Conservation (phyloP, 1,284 basidiomycete species). For the Rhodotorula sp. region DNA sequence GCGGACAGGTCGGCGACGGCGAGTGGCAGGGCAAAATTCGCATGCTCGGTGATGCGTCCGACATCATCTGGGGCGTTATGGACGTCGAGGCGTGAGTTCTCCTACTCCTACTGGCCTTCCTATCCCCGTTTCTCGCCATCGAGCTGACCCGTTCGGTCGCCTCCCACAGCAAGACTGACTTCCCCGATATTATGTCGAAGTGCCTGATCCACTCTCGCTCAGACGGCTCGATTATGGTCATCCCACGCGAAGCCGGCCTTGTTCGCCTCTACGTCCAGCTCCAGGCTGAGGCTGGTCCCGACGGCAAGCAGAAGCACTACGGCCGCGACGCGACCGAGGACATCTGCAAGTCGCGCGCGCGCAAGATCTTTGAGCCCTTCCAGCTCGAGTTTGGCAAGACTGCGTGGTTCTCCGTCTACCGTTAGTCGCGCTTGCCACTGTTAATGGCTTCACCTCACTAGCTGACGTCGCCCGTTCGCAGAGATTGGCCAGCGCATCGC, state of each 20-base stretch:
- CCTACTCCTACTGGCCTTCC: background rate
- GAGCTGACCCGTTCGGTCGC: background rate
- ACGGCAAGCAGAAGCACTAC: slow-evolving; percentile 37
- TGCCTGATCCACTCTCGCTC: slow-evolving; percentile 46
- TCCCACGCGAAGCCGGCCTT: slow-evolving; percentile 45
- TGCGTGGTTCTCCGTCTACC: slow-evolving; percentile 52
- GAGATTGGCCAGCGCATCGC: slow-evolving; percentile 45
- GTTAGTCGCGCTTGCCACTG: slow-evolving; percentile 41
- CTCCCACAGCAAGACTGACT: slow-evolving; percentile 37
- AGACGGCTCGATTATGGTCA: slow-evolving; percentile 47
- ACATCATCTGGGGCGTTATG: slow-evolving; percentile 49
- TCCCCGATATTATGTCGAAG: slow-evolving; percentile 44
- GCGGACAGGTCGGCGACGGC: slow-evolving; percentile 42
- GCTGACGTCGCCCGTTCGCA: too few relatives aligned
- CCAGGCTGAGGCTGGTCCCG: slow-evolving; percentile 34
- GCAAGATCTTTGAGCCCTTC: slow-evolving; percentile 52
- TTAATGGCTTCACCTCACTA: too few relatives aligned
- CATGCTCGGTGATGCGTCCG: slow-evolving; percentile 49
- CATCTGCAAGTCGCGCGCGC: slow-evolving; percentile 49
- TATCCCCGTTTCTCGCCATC: background rate
- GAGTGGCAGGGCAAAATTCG: slow-evolving; percentile 45
- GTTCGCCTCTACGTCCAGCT: slow-evolving; percentile 48
- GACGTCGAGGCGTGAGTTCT: slow-evolving; percentile 32
- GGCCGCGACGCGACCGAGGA: slow-evolving; percentile 47
- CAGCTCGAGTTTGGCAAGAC: slow-evolving; percentile 50